phyloP scores from a whole-genome alignment of 2,329 filamentous ascomycete species.

The Claviceps arundinis region DNA sequence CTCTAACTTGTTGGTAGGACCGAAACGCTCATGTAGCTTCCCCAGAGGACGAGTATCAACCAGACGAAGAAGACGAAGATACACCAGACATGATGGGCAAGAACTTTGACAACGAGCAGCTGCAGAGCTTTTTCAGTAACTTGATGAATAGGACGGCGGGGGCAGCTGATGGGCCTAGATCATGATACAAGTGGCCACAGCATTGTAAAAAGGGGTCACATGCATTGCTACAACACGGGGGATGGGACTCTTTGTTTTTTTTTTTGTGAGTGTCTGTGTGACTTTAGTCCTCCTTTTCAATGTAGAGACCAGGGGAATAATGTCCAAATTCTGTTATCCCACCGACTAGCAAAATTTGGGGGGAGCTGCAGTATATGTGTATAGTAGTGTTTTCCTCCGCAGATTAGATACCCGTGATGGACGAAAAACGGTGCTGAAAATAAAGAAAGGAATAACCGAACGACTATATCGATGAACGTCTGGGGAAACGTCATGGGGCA shows the following conservation, averaged over 20 bases:
- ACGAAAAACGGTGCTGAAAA: constrained; percentile 4
- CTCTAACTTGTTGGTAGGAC: constrained; percentile 26
- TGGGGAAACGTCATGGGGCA: no score
- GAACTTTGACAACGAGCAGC: constrained; percentile 37
- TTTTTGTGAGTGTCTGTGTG: neutral
- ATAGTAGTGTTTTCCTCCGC: constrained; percentile 12
- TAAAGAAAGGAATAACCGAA: no score
- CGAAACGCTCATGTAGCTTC: constrained; percentile 40
- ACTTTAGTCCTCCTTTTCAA: no score
- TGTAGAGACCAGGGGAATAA: no score
- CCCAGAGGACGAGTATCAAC: constrained; percentile 18
- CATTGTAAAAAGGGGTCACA: neutral
- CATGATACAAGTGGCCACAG: neutral
- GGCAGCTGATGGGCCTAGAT: constrained; percentile 12
- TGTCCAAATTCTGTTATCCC: neutral
- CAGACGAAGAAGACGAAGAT: constrained; percentile 20
- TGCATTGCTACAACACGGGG: neutral
- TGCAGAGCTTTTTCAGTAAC: constrained; percentile 46
- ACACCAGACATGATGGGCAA: constrained; percentile 28
- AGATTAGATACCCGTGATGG: constrained; percentile 29
- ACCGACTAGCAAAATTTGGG: neutral
- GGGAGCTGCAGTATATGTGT: neutral
- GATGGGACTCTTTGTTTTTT: neutral
- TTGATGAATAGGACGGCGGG: constrained; percentile 41
- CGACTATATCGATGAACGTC: no score